Percentiles rank a stretch among this genome's conserved stretches.
phyloP scores from a whole-genome alignment of 371 early-diverging fungal species.

The Smittium culicis region DNA sequence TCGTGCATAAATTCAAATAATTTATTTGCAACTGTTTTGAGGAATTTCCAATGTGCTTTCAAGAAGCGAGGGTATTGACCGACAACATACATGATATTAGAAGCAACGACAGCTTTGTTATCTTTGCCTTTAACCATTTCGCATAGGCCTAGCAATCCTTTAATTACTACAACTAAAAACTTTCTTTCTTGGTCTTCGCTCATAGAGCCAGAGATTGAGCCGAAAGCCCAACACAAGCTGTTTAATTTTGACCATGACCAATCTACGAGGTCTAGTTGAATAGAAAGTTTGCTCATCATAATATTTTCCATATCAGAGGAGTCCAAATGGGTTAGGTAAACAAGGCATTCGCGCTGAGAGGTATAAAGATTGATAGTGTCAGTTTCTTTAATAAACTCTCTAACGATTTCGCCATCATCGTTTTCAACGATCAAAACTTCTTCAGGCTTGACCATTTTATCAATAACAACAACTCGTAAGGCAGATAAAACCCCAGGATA shows the following conservation, averaged over 20 bases:
- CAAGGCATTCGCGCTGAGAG: slow-evolving; percentile 95
- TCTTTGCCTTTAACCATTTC: slow-evolving; percentile 94
- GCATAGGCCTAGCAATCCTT: slow-evolving; percentile 84
- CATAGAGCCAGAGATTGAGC: slow-evolving; percentile 96
- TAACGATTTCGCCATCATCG: slow-evolving; percentile 98
- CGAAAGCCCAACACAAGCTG: slow-evolving; percentile 98
- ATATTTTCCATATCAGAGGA: slow-evolving; percentile 81
- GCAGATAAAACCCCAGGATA: slow-evolving; percentile 68
- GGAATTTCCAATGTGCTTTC: slow-evolving; percentile 97
- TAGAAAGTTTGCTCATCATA: slow-evolving; percentile 78
- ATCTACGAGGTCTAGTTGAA: slow-evolving; percentile 85
- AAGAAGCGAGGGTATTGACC: slow-evolving; percentile 98
- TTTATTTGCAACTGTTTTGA: slow-evolving; percentile 99
- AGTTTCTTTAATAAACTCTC: slow-evolving; percentile 95
- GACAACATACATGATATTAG: slow-evolving; percentile 99
- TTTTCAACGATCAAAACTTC: slow-evolving; percentile 98
- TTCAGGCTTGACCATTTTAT: slow-evolving; percentile 93
- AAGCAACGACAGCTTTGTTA: slow-evolving; percentile 98
- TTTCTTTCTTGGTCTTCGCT: slow-evolving; percentile 89
- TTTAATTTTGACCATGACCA: slow-evolving; percentile 96
- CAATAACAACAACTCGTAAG: slow-evolving; percentile 84
- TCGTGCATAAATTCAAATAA: slow-evolving; percentile 99
- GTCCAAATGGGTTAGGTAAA: slow-evolving; percentile 92
- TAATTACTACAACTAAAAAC: slow-evolving; percentile 96
- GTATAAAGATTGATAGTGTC: slow-evolving; percentile 97